Evolutionary conservation across 495 filamentous ascomycete genomes (phyloP), one percentile per base, ranked within the genome.

Genomic region (Penicillium argentinense): DNA sequence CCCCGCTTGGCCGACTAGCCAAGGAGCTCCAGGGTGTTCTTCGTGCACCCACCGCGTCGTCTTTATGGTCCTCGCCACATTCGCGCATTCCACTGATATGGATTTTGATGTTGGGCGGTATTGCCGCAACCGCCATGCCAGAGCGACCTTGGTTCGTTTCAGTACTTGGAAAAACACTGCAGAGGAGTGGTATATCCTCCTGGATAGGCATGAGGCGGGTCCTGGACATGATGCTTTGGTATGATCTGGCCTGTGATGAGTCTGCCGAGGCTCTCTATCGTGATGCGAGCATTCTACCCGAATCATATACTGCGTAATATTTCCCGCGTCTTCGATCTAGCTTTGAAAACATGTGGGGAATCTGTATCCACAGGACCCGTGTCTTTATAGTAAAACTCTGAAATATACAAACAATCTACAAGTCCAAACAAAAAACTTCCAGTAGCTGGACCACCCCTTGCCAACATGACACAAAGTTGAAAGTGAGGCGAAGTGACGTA

Each of bases 21-120:
- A 41, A 49, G 4, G 47, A 54, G 24, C 45, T 74, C 13, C 49
- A 54, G 5, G 36, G 42, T 9, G 34, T 60, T 4, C 49, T 72
- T 6, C 26, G 43, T 3, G 27, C 47, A 6, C 42, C 51, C 5
- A 37, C 39, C 7, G 27, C 54, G 5, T 50, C 46, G 0, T 37
- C 16, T 0, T 19, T 63, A 3, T 73, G 68, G 67, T 43, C 53
- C 2, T 45, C 53, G 0, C 49, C 56, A 2, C 37, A 48, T 2
- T 59, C 59, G 6, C 59, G 54, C 14, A 34, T 56, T 9, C 36
- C 49, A 4, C 49, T 73, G 0, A 18, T 72, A 4, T 74, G 71
- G 71, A 45, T 66, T 3, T 41, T 74, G 17, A 58, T 40, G 0
- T 49, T 74, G 0, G 69, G 66, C 13, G 71, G 68, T 11, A 71